Evolutionary conservation across 257 asterid genomes (phyloP).

Genomic region (Parsonsia alboflavescens): DNA sequence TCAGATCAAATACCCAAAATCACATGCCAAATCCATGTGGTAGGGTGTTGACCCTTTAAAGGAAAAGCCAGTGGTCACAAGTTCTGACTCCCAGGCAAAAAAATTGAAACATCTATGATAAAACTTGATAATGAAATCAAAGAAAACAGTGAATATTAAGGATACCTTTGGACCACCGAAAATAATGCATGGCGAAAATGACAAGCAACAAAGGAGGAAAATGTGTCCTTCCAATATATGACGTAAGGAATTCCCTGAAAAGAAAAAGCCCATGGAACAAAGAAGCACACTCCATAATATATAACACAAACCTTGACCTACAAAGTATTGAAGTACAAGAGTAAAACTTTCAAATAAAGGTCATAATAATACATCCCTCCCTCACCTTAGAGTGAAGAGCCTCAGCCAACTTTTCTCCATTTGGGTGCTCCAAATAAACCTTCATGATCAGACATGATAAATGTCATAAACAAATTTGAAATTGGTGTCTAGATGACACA

Average conservation of each 20-base stretch:
- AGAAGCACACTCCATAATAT: slow-evolving; percentile 17
- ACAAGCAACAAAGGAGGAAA: slow-evolving; percentile 68
- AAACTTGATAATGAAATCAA: not conserved
- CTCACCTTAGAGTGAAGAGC: slow-evolving; percentile 82
- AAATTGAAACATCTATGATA: not conserved
- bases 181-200: slow-evolving; percentile 82
- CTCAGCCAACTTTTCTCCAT: slow-evolving; percentile 78
- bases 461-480: not conserved
- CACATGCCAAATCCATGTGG: not conserved
- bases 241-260: slow-evolving; percentile 83
- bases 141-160: not conserved
- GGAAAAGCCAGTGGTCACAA: not conserved
- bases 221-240: slow-evolving; percentile 66
- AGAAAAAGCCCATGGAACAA: slow-evolving; percentile 18
- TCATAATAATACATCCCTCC: not conserved
- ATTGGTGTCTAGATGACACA: not conserved
- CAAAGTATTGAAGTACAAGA: slow-evolving; percentile 12
- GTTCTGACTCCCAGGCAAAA: not conserved
- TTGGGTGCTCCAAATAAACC: slow-evolving; percentile 89
- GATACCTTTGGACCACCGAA: slow-evolving; percentile 79
- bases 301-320: slow-evolving; percentile 11
- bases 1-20: not conserved
- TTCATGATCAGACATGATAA: slow-evolving; percentile 31
- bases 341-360: not conserved
- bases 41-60: not conserved